These are phyloP conservation scores for Lactarius vividus DNA, from an alignment of 768 basidiomycete species.

Conservation along the genomic window DNA sequence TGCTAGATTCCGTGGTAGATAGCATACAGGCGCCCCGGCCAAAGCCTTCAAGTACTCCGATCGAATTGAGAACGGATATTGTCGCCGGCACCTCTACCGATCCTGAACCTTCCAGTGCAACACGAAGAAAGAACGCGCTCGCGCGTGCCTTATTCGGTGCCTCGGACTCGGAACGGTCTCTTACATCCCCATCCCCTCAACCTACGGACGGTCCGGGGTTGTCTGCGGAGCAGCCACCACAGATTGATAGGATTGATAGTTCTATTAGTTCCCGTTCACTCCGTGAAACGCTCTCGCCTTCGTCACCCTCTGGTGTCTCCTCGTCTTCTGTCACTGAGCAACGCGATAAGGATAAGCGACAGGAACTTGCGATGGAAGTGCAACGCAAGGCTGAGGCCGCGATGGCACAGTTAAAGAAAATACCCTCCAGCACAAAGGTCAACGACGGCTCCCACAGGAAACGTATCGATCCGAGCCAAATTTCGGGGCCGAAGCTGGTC, in stretches of 20 bases:
- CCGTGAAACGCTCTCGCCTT: slow-evolving; percentile 39
- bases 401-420: slow-evolving; percentile 42
- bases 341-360: slow-evolving; percentile 22
- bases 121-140: slow-evolving; percentile 62
- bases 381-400: slow-evolving; percentile 34
- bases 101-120: slow-evolving; percentile 38
- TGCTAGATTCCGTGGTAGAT: slow-evolving; percentile 61
- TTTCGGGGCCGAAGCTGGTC: slow-evolving; percentile 41
- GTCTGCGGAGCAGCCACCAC: slow-evolving; percentile 53
- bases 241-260: slow-evolving; percentile 41
- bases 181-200: slow-evolving; percentile 34
- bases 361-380: slow-evolving; percentile 25
- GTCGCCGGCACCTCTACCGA: slow-evolving; percentile 40
- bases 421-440: slow-evolving; percentile 38
- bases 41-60: slow-evolving; percentile 19
- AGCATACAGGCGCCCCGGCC: slow-evolving; percentile 41
- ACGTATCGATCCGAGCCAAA: slow-evolving; percentile 39
- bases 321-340: slow-evolving; percentile 6
- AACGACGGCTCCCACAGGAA: slow-evolving; percentile 32
- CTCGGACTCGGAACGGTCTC: slow-evolving; percentile 38
- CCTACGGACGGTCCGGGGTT: slow-evolving; percentile 37
- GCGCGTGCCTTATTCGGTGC: slow-evolving; percentile 71
- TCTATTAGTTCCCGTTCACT: slow-evolving; percentile 47
- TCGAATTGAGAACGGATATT: slow-evolving; percentile 11
- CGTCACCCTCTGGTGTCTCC: slow-evolving; percentile 9